A percentile compares a stretch with the other conserved stretches of the same genome.
These are phyloP conservation scores for Davidsoniella australis DNA, from an alignment of 2,329 filamentous ascomycete genomes.

Conservation along the genomic window DNA sequence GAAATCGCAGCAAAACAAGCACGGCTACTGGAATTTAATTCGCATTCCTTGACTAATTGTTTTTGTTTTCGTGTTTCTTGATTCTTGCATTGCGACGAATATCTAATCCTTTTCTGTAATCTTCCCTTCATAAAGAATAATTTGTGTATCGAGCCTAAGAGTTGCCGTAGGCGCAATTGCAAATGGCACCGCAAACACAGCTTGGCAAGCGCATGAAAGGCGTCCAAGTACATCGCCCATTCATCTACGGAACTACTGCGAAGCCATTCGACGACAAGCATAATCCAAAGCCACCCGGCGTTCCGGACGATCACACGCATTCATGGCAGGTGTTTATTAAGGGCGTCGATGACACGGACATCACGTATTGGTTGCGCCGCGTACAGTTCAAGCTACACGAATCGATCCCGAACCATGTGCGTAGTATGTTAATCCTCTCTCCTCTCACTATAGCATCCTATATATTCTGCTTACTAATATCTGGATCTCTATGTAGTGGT, in stretches of 20 bases:
- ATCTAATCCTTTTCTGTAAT: not conserved
- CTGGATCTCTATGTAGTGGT: conserved; percentile 30
- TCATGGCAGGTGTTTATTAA: conserved; percentile 92
- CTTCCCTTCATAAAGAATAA: too few relatives aligned
- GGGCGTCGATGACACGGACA: conserved; percentile 73
- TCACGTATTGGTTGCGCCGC: conserved; percentile 89
- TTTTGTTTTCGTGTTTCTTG: not conserved
- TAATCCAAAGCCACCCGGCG: conserved; percentile 58
- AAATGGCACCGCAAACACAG: conserved; percentile 42
- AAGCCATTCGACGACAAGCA: conserved; percentile 59
- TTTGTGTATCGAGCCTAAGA: not conserved
- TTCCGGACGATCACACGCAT: conserved; percentile 85
- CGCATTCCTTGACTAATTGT: not conserved
- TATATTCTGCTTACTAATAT: not conserved
- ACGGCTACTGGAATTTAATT: too few relatives aligned
- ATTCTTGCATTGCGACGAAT: not conserved
- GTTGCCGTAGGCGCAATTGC: not conserved
- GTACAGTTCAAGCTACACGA: conserved; percentile 98
- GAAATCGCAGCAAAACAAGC: too few relatives aligned
- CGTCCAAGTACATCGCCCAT: conserved; percentile 45
- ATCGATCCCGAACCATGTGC: conserved; percentile 80
- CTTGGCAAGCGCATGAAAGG: conserved; percentile 48
- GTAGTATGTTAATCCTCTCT: conserved; percentile 31
- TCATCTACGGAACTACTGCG: conserved; percentile 66
- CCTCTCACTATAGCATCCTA: not conserved